Conservation (phyloP, 352 stramenopile genomes). For the Phytophthora boehmeriae region DNA sequence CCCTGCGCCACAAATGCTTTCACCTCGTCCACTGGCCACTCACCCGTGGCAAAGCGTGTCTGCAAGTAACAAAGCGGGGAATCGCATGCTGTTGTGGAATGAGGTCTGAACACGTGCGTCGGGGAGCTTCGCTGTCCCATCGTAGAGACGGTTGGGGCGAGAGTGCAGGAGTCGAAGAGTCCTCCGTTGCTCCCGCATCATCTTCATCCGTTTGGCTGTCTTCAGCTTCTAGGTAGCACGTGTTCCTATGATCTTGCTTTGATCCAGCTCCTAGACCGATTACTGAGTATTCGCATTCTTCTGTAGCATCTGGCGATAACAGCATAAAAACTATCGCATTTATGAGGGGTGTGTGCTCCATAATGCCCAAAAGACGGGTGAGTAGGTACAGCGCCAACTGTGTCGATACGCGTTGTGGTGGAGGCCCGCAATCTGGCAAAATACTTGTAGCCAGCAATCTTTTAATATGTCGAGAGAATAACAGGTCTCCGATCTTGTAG, state of each 20-base stretch:
- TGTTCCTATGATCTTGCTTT: conserved; percentile 21
- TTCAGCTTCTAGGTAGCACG: conserved; percentile 11
- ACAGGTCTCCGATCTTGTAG: conserved; percentile 76
- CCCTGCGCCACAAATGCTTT: conserved; percentile 47
- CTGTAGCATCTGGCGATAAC: conserved; percentile 60
- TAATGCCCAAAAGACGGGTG: conserved; percentile 69
- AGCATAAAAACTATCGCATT: conserved; percentile 84
- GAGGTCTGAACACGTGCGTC: conserved; percentile 59
- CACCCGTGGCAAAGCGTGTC: conserved; percentile 74
- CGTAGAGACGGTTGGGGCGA: conserved; percentile 25
- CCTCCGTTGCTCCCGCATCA: conserved; percentile 11
- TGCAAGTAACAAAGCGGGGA: conserved; percentile 81
- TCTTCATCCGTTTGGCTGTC: conserved; percentile 21
- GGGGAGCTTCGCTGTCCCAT: conserved; percentile 39
- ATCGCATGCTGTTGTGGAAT: conserved; percentile 57
- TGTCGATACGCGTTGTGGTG: conserved; percentile 76
- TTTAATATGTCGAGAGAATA: conserved; percentile 78
- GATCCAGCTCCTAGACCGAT: conserved; percentile 62
- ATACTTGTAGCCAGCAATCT: conserved; percentile 72
- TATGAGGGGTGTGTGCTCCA: conserved; percentile 82
- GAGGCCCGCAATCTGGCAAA: conserved; percentile 75
- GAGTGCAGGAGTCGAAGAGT: conserved; percentile 6
- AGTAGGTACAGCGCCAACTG: conserved; percentile 80
- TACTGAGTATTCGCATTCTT: conserved; percentile 65
- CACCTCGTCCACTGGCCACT: conserved; percentile 81